Evolutionary conservation across 805 yeast species (phyloP), one percentile per base, ranked within the genome.

Genomic region (Yueomyces sinensis): DNA sequence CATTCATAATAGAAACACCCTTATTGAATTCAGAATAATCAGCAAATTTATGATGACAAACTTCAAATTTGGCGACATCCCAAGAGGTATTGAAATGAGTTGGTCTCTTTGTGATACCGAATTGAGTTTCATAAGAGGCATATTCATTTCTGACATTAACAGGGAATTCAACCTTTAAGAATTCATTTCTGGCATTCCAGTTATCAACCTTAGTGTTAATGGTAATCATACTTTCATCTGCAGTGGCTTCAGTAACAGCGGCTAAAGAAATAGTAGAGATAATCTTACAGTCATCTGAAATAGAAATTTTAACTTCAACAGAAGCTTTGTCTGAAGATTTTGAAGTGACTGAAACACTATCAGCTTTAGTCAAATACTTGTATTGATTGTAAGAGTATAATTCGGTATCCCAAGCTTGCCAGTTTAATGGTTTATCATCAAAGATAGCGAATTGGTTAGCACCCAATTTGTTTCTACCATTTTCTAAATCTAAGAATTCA

Each of bases 371-470:
- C 19, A 77, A 54, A 42, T 74, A 72, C 36, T 62, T 62, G 50
- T 69, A 74, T 49, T 79, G 84, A 46, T 79, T 83, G 37, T 83
- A 68, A 1, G 95, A 82, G 52, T 73, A 91, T 38, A 86, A 66
- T 53, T 89, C 98, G 0, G 97, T 89, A 54, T 89, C 98, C 98
- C 98, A 89, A 2, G 97, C 97, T 31, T 84, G 95, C 76, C 76
- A 89, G 37, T 70, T 77, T 49, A 83, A 63, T 9, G 98, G 98
- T 41, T 83, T 81, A 54, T 91, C 98, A 43, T 87, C 87, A 48
- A 81, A 81, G 37, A 91, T 51, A 1, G 84, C 74, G 42, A 74
- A 75, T 54, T 82, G 94, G 47, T 86, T 84, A 14, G 87, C 95
- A 28, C 83, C 84, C 14, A 59, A 45, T 9, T 68, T 60, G 44